Evolutionary conservation across 441 rosid genomes (phyloP).

Genomic region (Lepidium campestre): DNA sequence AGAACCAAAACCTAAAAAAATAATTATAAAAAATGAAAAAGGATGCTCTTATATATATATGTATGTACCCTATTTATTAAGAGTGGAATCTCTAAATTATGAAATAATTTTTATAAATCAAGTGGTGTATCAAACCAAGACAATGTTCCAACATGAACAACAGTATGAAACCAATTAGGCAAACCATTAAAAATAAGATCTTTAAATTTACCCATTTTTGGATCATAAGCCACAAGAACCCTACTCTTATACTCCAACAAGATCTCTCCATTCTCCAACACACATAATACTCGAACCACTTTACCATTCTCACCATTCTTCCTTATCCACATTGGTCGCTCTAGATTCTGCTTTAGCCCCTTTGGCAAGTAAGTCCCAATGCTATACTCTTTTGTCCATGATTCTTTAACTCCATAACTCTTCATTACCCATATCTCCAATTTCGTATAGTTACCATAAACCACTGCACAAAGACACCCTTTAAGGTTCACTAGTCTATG

Average conservation of each 20-base stretch:
- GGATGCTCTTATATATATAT: too few relatives aligned
- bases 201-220: slow-evolving; percentile 46
- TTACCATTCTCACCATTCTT: slow-evolving; percentile 40
- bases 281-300: slow-evolving; percentile 47
- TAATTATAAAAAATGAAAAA: too few relatives aligned
- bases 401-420: slow-evolving; percentile 53
- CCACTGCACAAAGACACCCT: slow-evolving; percentile 60
- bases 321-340: slow-evolving; percentile 41
- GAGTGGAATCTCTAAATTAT: too few relatives aligned
- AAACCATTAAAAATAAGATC: slow-evolving; percentile 48
- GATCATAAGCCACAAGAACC: slow-evolving; percentile 55
- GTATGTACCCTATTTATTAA: too few relatives aligned
- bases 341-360: slow-evolving; percentile 55
- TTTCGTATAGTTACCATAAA: slow-evolving; percentile 56
- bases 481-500: slow-evolving; percentile 46
- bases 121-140: slow-evolving; percentile 49
- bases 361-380: slow-evolving; percentile 71
- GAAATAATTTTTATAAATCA: slow-evolving; percentile 13
- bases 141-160: slow-evolving; percentile 62
- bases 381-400: slow-evolving; percentile 64
- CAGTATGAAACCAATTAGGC: slow-evolving; percentile 75
- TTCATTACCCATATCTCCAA: slow-evolving; percentile 87
- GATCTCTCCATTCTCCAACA: slow-evolving; percentile 54
- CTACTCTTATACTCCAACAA: slow-evolving; percentile 71
- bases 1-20: not conserved